These are phyloP conservation scores for Gliomastix tumulicola DNA, from an alignment of 2,329 filamentous ascomycete species.

Conservation along the genomic window DNA sequence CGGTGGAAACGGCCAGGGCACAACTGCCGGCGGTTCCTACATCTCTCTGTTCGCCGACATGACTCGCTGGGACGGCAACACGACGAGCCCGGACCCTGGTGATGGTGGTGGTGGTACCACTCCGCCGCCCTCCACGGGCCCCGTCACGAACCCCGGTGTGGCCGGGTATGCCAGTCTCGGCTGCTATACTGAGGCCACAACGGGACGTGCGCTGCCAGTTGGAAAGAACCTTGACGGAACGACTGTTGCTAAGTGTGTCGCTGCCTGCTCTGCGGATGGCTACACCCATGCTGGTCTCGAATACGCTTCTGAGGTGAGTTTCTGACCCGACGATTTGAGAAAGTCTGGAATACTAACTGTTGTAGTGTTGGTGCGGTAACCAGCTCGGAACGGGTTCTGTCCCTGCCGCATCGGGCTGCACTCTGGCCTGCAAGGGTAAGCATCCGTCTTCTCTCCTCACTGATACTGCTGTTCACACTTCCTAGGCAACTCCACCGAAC, in stretches of 20 bases:
- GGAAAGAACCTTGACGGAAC: conserved; percentile 11
- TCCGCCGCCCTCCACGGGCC: conserved; percentile 9
- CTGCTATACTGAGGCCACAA: conserved; percentile 27
- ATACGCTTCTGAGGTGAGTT: conserved; percentile 27
- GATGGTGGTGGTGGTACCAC: too few relatives aligned
- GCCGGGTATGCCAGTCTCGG: conserved; percentile 25
- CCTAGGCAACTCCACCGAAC: conserved; percentile 23
- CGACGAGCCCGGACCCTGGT: conserved; percentile 11
- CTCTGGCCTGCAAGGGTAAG: conserved; percentile 24
- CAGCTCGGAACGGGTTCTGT: conserved; percentile 15
- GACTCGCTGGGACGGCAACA: conserved; percentile 16
- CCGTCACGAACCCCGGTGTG: conserved; percentile 28
- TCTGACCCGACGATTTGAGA: neutral
- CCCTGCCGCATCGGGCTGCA: conserved; percentile 20
- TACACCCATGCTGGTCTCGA: conserved; percentile 26
- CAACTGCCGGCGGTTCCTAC: conserved; percentile 25
- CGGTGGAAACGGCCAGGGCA: conserved; percentile 37
- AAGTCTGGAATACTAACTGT: neutral
- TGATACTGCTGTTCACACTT: conserved; percentile 1
- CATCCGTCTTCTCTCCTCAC: neutral
- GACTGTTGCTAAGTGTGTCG: conserved; percentile 24
- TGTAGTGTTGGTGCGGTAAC: conserved; percentile 28
- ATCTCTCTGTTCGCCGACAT: conserved; percentile 41
- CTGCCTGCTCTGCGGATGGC: conserved; percentile 16
- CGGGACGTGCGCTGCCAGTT: conserved; percentile 21